These are phyloP conservation scores for Aleurites moluccanus DNA, from an alignment of 441 rosid genomes.

Conservation along the genomic window DNA sequence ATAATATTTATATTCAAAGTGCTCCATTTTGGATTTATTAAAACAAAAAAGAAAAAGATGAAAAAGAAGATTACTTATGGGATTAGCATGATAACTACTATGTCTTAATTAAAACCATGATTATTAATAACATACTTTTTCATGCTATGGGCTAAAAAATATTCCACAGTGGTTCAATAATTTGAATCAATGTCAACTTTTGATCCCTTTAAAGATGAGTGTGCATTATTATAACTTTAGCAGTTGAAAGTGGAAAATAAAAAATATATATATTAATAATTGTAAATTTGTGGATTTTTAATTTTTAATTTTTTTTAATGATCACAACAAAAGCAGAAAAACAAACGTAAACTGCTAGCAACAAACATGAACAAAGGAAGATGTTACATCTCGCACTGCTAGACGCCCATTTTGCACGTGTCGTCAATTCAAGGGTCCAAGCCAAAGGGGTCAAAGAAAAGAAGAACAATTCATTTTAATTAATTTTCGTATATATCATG, in stretches of 20 bases:
- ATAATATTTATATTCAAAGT: too few species aligned
- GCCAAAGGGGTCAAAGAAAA: too few species aligned
- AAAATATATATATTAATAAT: too few species aligned
- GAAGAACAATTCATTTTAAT: too few species aligned
- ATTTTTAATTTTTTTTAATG: background rate
- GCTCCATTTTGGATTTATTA: too few species aligned
- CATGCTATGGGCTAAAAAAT: background rate
- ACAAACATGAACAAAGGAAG: too few species aligned
- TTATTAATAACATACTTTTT: too few species aligned
- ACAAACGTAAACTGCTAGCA: slow-evolving; percentile 15
- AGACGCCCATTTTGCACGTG: slow-evolving; percentile 13
- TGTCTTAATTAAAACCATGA: background rate
- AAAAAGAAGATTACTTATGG: background rate
- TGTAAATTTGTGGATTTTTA: too few species aligned
- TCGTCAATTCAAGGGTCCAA: slow-evolving; percentile 25
- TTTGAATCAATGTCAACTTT: slow-evolving; percentile 15
- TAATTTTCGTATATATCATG: too few species aligned
- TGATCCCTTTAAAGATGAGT: slow-evolving; percentile 15
- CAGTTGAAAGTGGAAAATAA: slow-evolving; percentile 11
- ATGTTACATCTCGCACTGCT: too few species aligned
- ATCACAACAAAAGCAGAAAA: background rate
- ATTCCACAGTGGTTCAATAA: background rate
- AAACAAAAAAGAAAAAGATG: background rate
- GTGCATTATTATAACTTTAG: slow-evolving; percentile 9
- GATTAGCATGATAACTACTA: background rate